phyloP scores from a whole-genome alignment of 1,139 yeast genomes.

The Kodamaea alishanica region DNA sequence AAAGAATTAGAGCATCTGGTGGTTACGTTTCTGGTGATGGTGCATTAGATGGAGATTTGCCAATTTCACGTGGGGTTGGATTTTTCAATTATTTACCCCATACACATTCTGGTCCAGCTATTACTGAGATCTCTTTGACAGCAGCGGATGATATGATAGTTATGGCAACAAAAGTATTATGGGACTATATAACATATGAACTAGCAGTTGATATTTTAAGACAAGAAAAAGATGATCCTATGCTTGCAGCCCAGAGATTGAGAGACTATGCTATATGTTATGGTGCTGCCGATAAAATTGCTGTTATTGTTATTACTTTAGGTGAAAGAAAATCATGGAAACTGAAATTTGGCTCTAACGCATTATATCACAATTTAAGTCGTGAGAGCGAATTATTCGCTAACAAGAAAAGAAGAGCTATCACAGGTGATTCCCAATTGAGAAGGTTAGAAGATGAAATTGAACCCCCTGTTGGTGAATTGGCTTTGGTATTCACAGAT shows the following conservation, averaged over 20 bases:
- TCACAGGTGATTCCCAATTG: slow-evolving; percentile 72
- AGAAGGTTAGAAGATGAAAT: slow-evolving; percentile 89
- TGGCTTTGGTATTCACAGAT: slow-evolving; percentile 96
- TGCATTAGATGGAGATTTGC: slow-evolving; percentile 75
- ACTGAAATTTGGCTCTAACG: slow-evolving; percentile 28
- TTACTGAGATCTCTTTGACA: slow-evolving; percentile 57
- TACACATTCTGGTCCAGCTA: slow-evolving; percentile 84
- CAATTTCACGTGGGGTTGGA: slow-evolving; percentile 89
- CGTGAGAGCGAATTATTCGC: slow-evolving; percentile 39
- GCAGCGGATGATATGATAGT: slow-evolving; percentile 80
- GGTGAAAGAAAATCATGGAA: slow-evolving; percentile 35
- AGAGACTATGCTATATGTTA: slow-evolving; percentile 93
- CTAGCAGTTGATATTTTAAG: slow-evolving; percentile 89
- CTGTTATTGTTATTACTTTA: slow-evolving; percentile 77
- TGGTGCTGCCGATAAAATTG: slow-evolving; percentile 80
- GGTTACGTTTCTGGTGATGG: slow-evolving; percentile 88
- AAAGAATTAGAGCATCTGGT: slow-evolving; percentile 84
- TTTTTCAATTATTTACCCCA: slow-evolving; percentile 84
- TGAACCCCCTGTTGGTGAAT: slow-evolving; percentile 89
- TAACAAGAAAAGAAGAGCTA: slow-evolving; percentile 49
- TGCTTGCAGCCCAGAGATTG: slow-evolving; percentile 88
- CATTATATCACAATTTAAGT: slow-evolving; percentile 40
- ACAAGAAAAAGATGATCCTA: slow-evolving; percentile 77
- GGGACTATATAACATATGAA: slow-evolving; percentile 82
- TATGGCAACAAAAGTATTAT: slow-evolving; percentile 78